Evolutionary conservation across 805 yeast species (phyloP).

Genomic region (Nakazawaea holstii): DNA sequence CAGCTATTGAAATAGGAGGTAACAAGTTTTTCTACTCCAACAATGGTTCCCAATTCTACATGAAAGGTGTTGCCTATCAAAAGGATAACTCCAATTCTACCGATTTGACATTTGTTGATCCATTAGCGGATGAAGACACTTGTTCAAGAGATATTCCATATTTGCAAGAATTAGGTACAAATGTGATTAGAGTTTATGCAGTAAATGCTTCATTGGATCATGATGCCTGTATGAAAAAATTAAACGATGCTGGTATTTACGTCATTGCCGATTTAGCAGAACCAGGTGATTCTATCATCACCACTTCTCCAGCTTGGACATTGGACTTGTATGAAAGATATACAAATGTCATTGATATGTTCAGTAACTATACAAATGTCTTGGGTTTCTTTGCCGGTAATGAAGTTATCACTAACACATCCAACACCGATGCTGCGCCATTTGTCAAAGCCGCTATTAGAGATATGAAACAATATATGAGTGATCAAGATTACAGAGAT

Average conservation of each 20-base stretch:
- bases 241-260: constrained; percentile 84
- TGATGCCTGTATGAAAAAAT: constrained; percentile 68
- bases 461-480: constrained; percentile 76
- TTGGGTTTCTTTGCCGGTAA: constrained; percentile 97
- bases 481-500: constrained; percentile 55
- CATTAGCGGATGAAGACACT: constrained; percentile 61
- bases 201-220: constrained; percentile 70
- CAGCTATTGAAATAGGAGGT: constrained; percentile 59
- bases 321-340: constrained; percentile 68
- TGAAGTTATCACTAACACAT: constrained; percentile 82
- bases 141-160: constrained; percentile 86
- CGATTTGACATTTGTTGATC: constrained; percentile 50
- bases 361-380: constrained; percentile 73
- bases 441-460: constrained; percentile 95
- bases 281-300: constrained; percentile 72
- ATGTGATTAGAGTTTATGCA: constrained; percentile 82
- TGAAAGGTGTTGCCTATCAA: constrained; percentile 88
- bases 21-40: constrained; percentile 70
- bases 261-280: constrained; percentile 87
- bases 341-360: constrained; percentile 73
- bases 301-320: constrained; percentile 78
- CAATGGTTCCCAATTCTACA: constrained; percentile 77
- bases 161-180: constrained; percentile 60
- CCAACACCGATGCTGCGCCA: constrained; percentile 87
- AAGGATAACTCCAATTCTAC: constrained; percentile 47